Base-by-base conservation (phyloP, 192 early-diverging fungal genomes). In the Thamnidium elegans region DNA sequence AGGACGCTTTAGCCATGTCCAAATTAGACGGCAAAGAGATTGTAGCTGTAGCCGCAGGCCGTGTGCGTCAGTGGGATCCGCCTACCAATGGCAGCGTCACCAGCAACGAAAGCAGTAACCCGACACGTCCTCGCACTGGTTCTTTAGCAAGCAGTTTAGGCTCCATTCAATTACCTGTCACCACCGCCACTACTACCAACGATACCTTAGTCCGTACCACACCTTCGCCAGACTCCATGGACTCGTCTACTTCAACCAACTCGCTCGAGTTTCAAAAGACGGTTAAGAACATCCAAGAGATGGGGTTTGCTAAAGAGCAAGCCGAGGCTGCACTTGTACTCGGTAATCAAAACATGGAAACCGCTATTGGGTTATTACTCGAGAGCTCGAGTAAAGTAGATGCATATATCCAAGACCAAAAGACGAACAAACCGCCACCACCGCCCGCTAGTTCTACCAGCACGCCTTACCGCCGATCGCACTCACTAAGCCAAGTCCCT, bases 221-320 rank as follows among this genome's bases (percentile, higher is more conserved):
- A n/a, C 43, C 36, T 32, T 54, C 51, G 31, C n/a, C 50, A n/a
- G 39, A 30, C 20, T 42, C 10, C 15, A 14, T 19, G 4, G 32
- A 58, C 5, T 39, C 36, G 36, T 9, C 36, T 26, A 10, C 36
- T 14, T 46, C 23, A 53, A 19, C 17, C 23, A 46, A 17, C 21
- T 26, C 26, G 26, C 26, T 26, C 26, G 26, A 31, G 5, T 21
- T 48, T 20, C 65, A 72, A 19, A 69, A 53, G 50, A 60, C 55
- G 47, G 50, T 82, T 5, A 62, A 68, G 26, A 71, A 78, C n/a
- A 80, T 90, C 26, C 50, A 79, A 44, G 87, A 88, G 52, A 89
- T 91, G 86, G 89, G 89, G 7, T 91, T 90, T 55, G 52, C 66
- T 21, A 64, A 66, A 7, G 84, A 83, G 17, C 82, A 86, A 52